Evolutionary conservation across 73 alveolate species (phyloP).

Genomic region (Urostyla sp.): DNA sequence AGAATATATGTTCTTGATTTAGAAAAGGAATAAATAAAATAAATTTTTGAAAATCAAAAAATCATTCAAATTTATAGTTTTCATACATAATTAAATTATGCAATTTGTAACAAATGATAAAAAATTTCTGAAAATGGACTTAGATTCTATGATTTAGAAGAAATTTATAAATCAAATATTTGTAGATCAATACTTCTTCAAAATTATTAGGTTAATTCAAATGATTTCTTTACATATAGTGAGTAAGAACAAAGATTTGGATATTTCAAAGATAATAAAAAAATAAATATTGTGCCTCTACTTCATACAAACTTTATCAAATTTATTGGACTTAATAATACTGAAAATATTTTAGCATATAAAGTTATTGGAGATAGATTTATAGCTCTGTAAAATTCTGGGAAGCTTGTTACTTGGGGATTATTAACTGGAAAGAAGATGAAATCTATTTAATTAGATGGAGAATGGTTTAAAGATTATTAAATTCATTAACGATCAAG

Average conservation of each 20-base stretch:
- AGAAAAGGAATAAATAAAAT: neutral
- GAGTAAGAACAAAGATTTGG: neutral
- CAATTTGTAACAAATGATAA: conserved; percentile 7
- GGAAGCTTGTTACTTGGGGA: conserved; percentile 15
- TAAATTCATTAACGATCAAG: neutral
- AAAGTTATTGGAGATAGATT: neutral
- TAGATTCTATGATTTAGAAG: conserved; percentile 20
- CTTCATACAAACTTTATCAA: neutral
- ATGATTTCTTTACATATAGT: neutral
- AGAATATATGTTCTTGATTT: neutral
- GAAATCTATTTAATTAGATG: neutral
- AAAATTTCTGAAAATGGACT: neutral
- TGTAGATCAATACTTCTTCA: neutral
- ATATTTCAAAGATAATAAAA: neutral
- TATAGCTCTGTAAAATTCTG: neutral
- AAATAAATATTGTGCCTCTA: neutral
- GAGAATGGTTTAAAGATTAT: neutral
- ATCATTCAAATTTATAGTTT: neutral
- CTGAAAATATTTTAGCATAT: neutral
- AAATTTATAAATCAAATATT: neutral
- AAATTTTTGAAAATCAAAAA: neutral
- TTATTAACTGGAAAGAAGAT: neutral
- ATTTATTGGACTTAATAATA: neutral
- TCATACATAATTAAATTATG: conserved; percentile 7
- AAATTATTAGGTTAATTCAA: neutral